Conservation (phyloP, 371 early-diverging fungal species). For the Mucor circinelloides region DNA sequence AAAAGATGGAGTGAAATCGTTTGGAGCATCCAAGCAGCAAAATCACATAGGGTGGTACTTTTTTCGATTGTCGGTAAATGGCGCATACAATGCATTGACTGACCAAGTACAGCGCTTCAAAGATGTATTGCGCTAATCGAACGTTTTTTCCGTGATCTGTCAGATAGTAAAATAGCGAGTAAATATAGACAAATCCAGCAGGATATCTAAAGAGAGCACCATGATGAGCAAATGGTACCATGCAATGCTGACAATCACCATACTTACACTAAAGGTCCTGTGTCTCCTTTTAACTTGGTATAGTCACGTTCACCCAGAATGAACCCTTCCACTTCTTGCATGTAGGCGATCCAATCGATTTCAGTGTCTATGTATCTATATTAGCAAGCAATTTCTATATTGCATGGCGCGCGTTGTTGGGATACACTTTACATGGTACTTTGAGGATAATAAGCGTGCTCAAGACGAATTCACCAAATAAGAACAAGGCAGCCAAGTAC, state of each 20-base stretch:
- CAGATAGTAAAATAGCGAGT: constrained; percentile 67
- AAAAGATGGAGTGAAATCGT: constrained; percentile 89
- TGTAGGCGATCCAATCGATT: constrained; percentile 94
- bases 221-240: background rate
- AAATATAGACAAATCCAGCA: constrained; percentile 91
- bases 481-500: constrained; percentile 60
- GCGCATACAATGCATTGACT: constrained; percentile 66
- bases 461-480: constrained; percentile 50
- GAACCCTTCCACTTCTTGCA: constrained; percentile 88
- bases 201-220: constrained; percentile 68
- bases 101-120: constrained; percentile 72
- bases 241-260: background rate
- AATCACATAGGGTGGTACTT: constrained; percentile 63
- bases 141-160: constrained; percentile 74
- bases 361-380: constrained; percentile 75
- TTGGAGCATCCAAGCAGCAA: constrained; percentile 71
- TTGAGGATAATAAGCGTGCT: constrained; percentile 58
- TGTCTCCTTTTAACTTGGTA: constrained; percentile 78
- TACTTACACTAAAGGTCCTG: constrained; percentile 87
- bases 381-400: background rate
- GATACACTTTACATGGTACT: constrained; percentile 45
- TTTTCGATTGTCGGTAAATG: constrained; percentile 62
- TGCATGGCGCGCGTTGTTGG: background rate
- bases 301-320: constrained; percentile 85
- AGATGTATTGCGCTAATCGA: constrained; percentile 78